Evolutionary conservation across 2,329 filamentous ascomycete species (phyloP), one percentile per base, ranked within the genome.

Genomic region (Metarhizium anisopliae): DNA sequence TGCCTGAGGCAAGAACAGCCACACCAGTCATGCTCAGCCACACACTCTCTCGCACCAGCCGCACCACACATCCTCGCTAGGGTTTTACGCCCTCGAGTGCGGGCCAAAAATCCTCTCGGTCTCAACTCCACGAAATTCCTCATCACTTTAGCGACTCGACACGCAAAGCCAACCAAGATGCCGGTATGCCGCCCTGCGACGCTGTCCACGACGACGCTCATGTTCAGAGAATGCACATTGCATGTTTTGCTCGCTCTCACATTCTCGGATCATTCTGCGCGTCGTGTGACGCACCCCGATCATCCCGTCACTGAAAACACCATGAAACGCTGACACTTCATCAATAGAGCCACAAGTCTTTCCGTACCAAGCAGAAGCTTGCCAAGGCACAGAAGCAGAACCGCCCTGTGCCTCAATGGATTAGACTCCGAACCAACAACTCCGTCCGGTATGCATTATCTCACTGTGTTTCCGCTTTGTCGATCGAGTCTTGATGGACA

Each of bases 321-420:
- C 29, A 57, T 36, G 42, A n/a, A 57, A 38, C 42, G 55, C 58
- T 61, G 54, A 60, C 51, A 13, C 30, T 47, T 25, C 36, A 25
- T 55, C 60, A 40, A 47, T 77, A 97, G 93, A 93, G 88, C 87
- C 91, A 99, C 84, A 99, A 99, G 88, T 90, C 92, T 76, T 99
- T 99, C 91, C 89, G 92, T 78, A 96, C 92, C 81, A 99, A 99
- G 92, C 89, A 95, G 81, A 99, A 99, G 94, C 91, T 99, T 83
- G 94, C 94, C 76, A 96, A 93, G 85, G 94, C 94, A 76, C 93
- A 97, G 85, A 97, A 96, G 87, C 93, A 97, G 85, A 99, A 99
- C 88, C 89, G 94, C 77, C 94, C 94, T 70, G 96, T 99, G 77
- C 94, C 94, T 67, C 94, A 99, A 85, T 99, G 94, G 94, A 97